Conservation (phyloP, 1,284 basidiomycete genomes). For the Coriolopsis trogii region DNA sequence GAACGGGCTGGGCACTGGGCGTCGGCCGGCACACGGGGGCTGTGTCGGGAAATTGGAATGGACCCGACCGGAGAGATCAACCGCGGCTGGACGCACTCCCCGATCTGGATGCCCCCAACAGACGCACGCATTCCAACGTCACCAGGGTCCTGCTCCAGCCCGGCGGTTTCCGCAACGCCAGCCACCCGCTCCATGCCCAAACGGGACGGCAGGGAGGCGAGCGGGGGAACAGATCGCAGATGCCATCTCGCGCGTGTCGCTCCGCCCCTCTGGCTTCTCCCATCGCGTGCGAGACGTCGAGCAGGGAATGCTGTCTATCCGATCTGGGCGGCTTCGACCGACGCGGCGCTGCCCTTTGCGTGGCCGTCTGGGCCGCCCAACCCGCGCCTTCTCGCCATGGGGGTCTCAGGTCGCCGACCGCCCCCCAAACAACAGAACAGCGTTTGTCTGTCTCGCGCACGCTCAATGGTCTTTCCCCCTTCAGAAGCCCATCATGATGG, state of each 20-base stretch:
- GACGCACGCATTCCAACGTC: not conserved
- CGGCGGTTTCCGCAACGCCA: constrained; percentile 21
- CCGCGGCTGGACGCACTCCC: constrained; percentile 1
- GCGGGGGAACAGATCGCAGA: constrained; percentile 25
- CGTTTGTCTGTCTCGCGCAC: too few relatives aligned
- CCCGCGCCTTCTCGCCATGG: too few relatives aligned
- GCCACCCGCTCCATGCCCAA: constrained; percentile 11
- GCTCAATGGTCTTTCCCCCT: constrained; percentile 4
- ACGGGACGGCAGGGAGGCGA: constrained; percentile 12
- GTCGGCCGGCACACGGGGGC: constrained; percentile 9
- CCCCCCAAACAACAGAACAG: constrained; percentile 1
- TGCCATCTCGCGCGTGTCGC: constrained; percentile 18
- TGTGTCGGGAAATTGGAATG: constrained; percentile 13
- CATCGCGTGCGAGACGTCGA: not conserved
- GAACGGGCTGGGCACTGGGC: not conserved
- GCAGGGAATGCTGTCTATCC: not conserved
- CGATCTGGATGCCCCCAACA: not conserved
- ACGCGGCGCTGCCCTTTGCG: not conserved
- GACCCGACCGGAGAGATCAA: constrained; percentile 12
- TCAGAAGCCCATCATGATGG: constrained; percentile 12
- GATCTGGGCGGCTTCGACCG: constrained; percentile 7
- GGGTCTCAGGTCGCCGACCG: too few relatives aligned
- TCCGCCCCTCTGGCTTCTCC: constrained; percentile 10
- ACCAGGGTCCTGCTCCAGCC: constrained; percentile 3
- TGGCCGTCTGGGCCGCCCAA: not conserved